Conservation (phyloP, 768 basidiomycete genomes). For the Mycena rebaudengoi region DNA sequence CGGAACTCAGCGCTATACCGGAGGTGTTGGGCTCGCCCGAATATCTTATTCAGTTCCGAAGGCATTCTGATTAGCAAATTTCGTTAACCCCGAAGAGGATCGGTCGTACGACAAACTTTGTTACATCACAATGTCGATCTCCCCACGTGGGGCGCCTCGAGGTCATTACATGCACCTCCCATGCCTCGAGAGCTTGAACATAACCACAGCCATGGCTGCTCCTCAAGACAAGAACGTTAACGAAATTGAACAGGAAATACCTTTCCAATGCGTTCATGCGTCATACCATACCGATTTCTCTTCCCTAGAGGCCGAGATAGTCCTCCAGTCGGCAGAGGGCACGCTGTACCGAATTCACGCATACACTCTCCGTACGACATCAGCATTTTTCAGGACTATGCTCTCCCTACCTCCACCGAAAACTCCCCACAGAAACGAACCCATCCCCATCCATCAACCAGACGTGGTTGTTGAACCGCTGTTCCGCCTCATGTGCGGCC, state of each 20-base stretch:
- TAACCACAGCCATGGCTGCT: conserved; percentile 15
- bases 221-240: conserved; percentile 3
- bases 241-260: neutral
- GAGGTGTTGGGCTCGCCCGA: too few relatives aligned
- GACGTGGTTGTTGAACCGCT: conserved; percentile 60
- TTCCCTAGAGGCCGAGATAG: conserved; percentile 28
- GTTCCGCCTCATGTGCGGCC: conserved; percentile 65
- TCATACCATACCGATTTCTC: conserved; percentile 26
- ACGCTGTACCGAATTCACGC: conserved; percentile 56
- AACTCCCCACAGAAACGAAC: conserved; percentile 40
- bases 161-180: conserved; percentile 18
- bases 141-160: conserved; percentile 19
- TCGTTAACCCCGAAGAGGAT: too few relatives aligned
- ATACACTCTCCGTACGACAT: conserved; percentile 59
- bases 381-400: conserved; percentile 59
- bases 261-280: neutral
- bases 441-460: conserved; percentile 50
- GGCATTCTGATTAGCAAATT: too few relatives aligned
- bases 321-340: conserved; percentile 38
- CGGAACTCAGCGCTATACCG: too few relatives aligned
- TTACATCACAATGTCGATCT: too few relatives aligned
- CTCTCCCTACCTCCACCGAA: conserved; percentile 58
- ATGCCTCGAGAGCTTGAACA: neutral
- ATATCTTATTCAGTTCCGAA: too few relatives aligned
- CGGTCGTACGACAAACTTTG: too few relatives aligned